Base-by-base conservation (phyloP, 2,329 filamentous ascomycete genomes). In the Celoporthe dispersa region DNA sequence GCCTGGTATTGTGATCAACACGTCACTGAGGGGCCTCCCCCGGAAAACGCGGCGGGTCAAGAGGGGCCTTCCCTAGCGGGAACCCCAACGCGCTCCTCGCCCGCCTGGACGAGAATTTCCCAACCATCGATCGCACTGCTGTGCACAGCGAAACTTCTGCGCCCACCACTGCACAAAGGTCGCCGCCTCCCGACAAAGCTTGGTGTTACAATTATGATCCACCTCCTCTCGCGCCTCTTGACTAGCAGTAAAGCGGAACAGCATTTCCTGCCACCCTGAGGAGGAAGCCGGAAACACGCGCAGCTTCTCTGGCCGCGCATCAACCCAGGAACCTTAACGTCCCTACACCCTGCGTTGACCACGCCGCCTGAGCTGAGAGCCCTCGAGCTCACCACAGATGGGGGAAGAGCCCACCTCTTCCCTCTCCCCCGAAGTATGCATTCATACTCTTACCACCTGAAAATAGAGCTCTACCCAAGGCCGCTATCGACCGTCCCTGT, bases 371-470 rank as follows among this genome's bases (percentile, higher is more conserved):
- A 16, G 22, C 35, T 39, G 33, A 64, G 33, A 33, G 51, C 7
- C 31, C 7, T 1, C 1, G 64, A 25, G 22, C 25, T 55, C 51
- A 16, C 25, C 22, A 19, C 57, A 11, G 57, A 51, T 37, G 31
- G 28, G 55, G 41, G 11, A 65, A 57, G 60, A 63, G 39, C 31
- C 41, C 62, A 25, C 53, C 64, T 57, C 57, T n/a, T 63, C 64
- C 57, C 22, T n/a, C 22, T 48, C 14, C 41, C 44, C 28, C 41
- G 33, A 70, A 72, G 68, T 81, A 89, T 89, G 87, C 85, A 86
- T 81, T 84, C 85, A 39, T 90, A 89, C 77, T 88, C 87, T 73
- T 91, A 91, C 75, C 88, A 91, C 74, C 76, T 91, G n/a, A 90
- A 87, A 74, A 85, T 91, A 75, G 89, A 91, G 80, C 83, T 91